phyloP scores from a whole-genome alignment of 2,329 filamentous ascomycete species.

The Epichloe amarillans region DNA sequence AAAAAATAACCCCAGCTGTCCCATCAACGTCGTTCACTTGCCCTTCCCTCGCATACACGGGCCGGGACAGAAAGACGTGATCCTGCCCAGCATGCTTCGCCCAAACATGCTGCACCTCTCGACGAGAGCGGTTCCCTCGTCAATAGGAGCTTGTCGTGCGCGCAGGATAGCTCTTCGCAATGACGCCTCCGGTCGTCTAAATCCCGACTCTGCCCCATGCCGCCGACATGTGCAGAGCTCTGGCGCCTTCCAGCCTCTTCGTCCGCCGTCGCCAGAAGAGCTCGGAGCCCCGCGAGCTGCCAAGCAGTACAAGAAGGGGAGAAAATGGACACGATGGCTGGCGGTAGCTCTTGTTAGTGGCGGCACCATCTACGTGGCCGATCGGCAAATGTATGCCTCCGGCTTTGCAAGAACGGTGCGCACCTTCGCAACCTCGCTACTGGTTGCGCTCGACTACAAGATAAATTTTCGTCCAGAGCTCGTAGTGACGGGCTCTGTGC shows the following conservation, averaged over 20 bases:
- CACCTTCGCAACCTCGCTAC: constrained; percentile 66
- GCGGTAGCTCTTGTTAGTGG: constrained; percentile 45
- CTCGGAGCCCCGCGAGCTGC: constrained; percentile 62
- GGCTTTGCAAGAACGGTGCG: constrained; percentile 64
- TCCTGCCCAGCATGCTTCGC: constrained; percentile 15
- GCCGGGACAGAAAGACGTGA: constrained; percentile 3
- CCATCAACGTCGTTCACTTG: background rate
- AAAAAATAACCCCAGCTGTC: background rate
- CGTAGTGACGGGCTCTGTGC: constrained; percentile 56
- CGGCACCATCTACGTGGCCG: constrained; percentile 52
- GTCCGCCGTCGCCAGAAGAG: constrained; percentile 65
- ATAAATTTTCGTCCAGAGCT: constrained; percentile 83
- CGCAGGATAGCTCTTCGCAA: constrained; percentile 2
- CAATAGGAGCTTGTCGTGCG: constrained; percentile 8
- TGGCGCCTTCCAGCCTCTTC: constrained; percentile 48
- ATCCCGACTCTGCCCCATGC: background rate
- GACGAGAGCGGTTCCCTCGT: constrained; percentile 7
- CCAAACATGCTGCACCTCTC: constrained; percentile 14
- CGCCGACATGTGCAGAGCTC: constrained; percentile 18
- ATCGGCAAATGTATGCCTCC: constrained; percentile 65
- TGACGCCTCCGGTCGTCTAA: constrained; percentile 2
- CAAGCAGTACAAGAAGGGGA: constrained; percentile 55
- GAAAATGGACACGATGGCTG: constrained; percentile 67
- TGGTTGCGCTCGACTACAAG: constrained; percentile 89
- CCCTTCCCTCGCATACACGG: background rate